Percentiles rank a stretch among this genome's conserved stretches.
phyloP scores from a whole-genome alignment of 2,329 filamentous ascomycete species.

The Aspergillus awamori region DNA sequence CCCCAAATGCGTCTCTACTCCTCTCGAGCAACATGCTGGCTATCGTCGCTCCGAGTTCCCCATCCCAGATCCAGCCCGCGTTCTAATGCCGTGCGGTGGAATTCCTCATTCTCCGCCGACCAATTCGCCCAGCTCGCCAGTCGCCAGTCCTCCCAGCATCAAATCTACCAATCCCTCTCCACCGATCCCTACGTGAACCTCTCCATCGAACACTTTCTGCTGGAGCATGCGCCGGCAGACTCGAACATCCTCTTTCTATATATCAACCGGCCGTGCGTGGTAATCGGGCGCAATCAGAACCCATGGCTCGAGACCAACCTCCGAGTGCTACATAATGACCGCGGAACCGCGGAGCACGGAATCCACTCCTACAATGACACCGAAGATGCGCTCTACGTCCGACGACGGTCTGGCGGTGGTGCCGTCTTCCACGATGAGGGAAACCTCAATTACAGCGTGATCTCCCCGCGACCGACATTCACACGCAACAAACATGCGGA shows the following conservation, averaged over 20 bases:
- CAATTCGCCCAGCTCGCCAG: conserved; percentile 39
- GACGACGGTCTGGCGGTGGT: conserved; percentile 84
- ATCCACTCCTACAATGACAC: conserved; percentile 16
- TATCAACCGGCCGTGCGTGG: conserved; percentile 80
- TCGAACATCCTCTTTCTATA: conserved; percentile 86
- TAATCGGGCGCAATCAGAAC: conserved; percentile 96
- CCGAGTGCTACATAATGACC: conserved; percentile 56
- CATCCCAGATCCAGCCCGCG: conserved; percentile 1
- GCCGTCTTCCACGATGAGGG: conserved; percentile 92
- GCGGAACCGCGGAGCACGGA: conserved; percentile 22
- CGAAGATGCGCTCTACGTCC: conserved; percentile 66
- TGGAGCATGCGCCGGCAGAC: conserved; percentile 70
- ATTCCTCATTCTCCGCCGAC: conserved; percentile 34
- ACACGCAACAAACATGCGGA: conserved; percentile 84
- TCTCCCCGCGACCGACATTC: conserved; percentile 75
- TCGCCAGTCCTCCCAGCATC: conserved; percentile 45
- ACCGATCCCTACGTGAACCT: conserved; percentile 85
- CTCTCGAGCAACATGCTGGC: conserved; percentile 24
- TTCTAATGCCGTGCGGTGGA: conserved; percentile 24
- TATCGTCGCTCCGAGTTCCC: conserved; percentile 19
- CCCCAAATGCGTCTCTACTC: conserved; percentile 12
- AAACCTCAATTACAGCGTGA: conserved; percentile 94
- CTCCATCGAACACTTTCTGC: conserved; percentile 87
- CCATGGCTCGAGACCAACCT: conserved; percentile 93
- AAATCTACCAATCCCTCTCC: conserved; percentile 72